Base-by-base conservation (phyloP, 257 asterid genomes). In the Craterostigma plantagineum region DNA sequence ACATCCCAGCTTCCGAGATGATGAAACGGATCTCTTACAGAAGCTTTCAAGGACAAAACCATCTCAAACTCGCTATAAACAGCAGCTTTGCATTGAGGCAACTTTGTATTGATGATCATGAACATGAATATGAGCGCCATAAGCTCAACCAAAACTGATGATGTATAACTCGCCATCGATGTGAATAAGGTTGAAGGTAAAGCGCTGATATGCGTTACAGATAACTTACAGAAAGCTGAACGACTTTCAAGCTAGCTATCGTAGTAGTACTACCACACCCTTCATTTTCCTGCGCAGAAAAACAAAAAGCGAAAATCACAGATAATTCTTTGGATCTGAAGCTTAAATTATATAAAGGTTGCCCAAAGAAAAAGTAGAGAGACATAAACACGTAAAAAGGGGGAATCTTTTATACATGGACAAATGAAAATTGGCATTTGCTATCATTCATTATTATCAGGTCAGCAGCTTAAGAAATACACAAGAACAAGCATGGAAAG, bases 1-100 rank as follows among this genome's bases (percentile, higher is more conserved):
- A 23, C 4, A 38, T 70, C 66, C 96, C 96, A 85, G 64, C 8
- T 62, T 41, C 59, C 53, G 11, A 80, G 77, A 11, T 64, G 34
- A 13, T 52, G 54, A 33, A 62, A 45, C 15, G 64, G 85, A 66
- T 77, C 92, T 2, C 15, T 63, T 42, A 77, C 35, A 0, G 80
- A 70, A 47, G 65, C 49, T 60, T 80, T 80, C 51, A 77, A 14
- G 4, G 70, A 66, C 18, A 66, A 38, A 42, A 85, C 82, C 7
- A 70, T 63, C 14, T 75, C 71, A 5, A 62, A 43, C 18, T 79
- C 93, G 6, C 30, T 23, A 6, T 23, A 23, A 23, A n/a, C n/a
- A n/a, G 30, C 30, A 9, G 45, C 18, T 41, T 27, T 61, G 74
- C 76, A 66, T 64, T 69, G 12, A 11, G 51, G 55, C 37, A 66